phyloP scores from a whole-genome alignment of 805 yeast species.

The Priceomyces castillae region DNA sequence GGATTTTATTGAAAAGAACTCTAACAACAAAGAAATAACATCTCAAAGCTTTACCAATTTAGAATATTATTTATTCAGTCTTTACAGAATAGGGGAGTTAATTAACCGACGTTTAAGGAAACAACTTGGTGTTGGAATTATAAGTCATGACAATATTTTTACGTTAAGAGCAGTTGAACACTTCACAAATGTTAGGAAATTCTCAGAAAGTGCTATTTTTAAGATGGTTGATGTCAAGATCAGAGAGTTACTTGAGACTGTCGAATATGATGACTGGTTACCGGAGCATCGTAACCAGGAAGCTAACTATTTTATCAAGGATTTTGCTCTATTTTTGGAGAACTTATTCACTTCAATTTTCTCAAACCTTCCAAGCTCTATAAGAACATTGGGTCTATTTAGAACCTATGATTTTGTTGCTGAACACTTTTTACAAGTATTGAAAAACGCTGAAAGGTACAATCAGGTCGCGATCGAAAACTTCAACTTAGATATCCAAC shows the following conservation, averaged over 20 bases:
- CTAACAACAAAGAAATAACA: conserved; percentile 82
- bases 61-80: conserved; percentile 79
- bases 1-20: conserved; percentile 57
- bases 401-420: conserved; percentile 86
- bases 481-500: conserved; percentile 76
- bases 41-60: conserved; percentile 86
- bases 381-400: conserved; percentile 75
- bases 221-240: conserved; percentile 79
- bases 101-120: conserved; percentile 35
- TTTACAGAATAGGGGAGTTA: conserved; percentile 60
- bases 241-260: conserved; percentile 74
- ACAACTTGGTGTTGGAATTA: conserved; percentile 40
- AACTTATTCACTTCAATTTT: conserved; percentile 84
- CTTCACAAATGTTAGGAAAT: conserved; percentile 58
- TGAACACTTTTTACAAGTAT: conserved; percentile 58
- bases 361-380: conserved; percentile 72
- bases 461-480: conserved; percentile 64
- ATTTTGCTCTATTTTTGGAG: conserved; percentile 80
- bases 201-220: conserved; percentile 78
- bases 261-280: conserved; percentile 79
- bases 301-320: conserved; percentile 74
- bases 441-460: conserved; percentile 54
- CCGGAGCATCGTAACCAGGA: conserved; percentile 49
- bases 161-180: conserved; percentile 49
- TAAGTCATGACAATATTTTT: conserved; percentile 37